Evolutionary conservation across 2,329 filamentous ascomycete genomes (phyloP).

Genomic region (Fusarium sacchari): DNA sequence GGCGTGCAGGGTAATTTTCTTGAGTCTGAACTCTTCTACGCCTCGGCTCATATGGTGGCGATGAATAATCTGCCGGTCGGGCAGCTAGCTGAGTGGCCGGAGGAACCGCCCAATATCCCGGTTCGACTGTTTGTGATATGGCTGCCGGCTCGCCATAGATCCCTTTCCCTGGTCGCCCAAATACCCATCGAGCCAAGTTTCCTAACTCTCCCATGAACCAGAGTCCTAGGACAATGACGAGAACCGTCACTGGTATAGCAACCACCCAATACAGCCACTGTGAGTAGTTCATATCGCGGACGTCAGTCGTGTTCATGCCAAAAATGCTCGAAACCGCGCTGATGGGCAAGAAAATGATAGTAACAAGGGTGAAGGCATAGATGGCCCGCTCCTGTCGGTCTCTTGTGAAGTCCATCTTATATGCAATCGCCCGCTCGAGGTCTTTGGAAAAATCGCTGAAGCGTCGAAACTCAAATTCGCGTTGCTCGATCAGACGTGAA

Average conservation of each 20-base stretch:
- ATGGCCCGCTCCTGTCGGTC: conserved; percentile 59
- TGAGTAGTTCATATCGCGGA: conserved; percentile 58
- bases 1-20: not conserved
- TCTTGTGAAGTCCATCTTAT: conserved; percentile 54
- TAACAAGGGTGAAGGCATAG: conserved; percentile 61
- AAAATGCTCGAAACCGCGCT: conserved; percentile 59
- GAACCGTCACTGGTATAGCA: conserved; percentile 57
- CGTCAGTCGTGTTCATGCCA: conserved; percentile 63
- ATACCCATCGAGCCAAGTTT: conserved; percentile 46
- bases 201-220: conserved; percentile 57
- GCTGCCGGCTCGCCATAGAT: conserved; percentile 14
- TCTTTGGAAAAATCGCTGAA: conserved; percentile 46
- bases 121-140: conserved; percentile 15
- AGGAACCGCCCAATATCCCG: conserved; percentile 15
- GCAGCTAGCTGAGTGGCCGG: not conserved
- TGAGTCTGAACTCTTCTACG: conserved; percentile 15
- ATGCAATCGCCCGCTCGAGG: conserved; percentile 45
- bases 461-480: conserved; percentile 48
- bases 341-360: conserved; percentile 60
- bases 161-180: conserved; percentile 26
- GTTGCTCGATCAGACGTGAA: conserved; percentile 50
- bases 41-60: conserved; percentile 1
- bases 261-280: conserved; percentile 63
- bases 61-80: conserved; percentile 8
- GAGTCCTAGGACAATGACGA: conserved; percentile 52